phyloP scores from a whole-genome alignment of 306 rosid genomes.

The Pyrus pyrifolia region DNA sequence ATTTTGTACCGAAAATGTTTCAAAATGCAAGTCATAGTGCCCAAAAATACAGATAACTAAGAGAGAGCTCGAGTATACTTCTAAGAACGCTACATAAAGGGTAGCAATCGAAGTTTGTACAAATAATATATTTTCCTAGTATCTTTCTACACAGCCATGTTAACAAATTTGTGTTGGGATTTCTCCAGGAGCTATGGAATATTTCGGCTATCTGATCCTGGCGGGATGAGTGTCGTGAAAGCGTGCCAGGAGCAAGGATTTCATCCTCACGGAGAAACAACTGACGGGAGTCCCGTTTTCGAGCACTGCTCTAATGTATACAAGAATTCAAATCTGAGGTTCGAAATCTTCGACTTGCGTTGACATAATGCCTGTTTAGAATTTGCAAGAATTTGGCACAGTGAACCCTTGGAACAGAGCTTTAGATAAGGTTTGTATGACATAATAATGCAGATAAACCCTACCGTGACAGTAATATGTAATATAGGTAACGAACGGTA shows the following conservation, averaged over 20 bases:
- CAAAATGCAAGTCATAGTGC: neutral
- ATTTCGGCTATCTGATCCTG: conserved; percentile 65
- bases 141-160: neutral
- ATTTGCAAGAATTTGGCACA: neutral
- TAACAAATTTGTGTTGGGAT: neutral
- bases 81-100: too few species aligned
- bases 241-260: conserved; percentile 55
- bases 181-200: conserved; percentile 56
- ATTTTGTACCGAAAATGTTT: neutral
- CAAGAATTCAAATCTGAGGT: conserved; percentile 65
- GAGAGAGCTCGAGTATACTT: too few species aligned
- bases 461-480: too few species aligned
- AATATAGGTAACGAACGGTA: too few species aligned
- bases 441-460: neutral
- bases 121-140: too few species aligned
- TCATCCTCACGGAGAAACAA: conserved; percentile 60
- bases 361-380: conserved; percentile 14
- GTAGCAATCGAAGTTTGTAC: too few species aligned
- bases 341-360: conserved; percentile 78
- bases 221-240: conserved; percentile 56
- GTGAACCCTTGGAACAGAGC: neutral
- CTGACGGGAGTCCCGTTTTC: conserved; percentile 51
- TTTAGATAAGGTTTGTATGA: neutral
- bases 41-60: neutral
- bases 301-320: conserved; percentile 66